Evolutionary conservation across 2,329 filamentous ascomycete genomes (phyloP), one percentile per base, ranked within the genome.

Genomic region (Alternaria metachromatica): DNA sequence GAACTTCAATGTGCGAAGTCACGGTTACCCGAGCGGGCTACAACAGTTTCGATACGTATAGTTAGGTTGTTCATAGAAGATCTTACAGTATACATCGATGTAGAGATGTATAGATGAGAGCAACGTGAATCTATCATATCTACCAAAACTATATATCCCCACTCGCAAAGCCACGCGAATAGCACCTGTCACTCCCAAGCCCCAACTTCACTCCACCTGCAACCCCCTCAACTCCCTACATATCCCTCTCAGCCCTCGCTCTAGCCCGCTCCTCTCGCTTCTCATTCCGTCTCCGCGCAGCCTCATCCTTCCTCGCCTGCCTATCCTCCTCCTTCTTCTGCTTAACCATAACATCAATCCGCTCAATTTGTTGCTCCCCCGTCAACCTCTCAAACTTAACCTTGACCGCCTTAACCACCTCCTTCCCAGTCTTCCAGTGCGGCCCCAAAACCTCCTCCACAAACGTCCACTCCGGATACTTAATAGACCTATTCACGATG

Each of bases 121-220:
- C 2, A 12, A 0, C 5, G 3, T 12, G 5, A 5, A 12, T 5
- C 5, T 2, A 28, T 28, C 6, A 11, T 28, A 2, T 2, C 11
- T 11, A 3, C 10, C 26, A 12, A 28, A 28, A 5, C 26, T 28
- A 28, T 11, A 28, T 12, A 28, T 28, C 26, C 10, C 10, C 5
- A 12, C 26, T 5, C 26, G 26, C 26, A 28, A 12, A 28, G 26
- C 10, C 26, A 28, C 26, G 30, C 30, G 13, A 37, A 37, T 7
- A 4, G 9, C 15, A 37, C 13, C 33, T 2, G 33, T 37, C 33
- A 4, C 33, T 1, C 0, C 33, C 13, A 37, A 37, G n/a, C 30
- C 30, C 4, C 6, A 8, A 9, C 33, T 15, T 2, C 3, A 33
- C 5, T 3, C 5, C 30, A 7, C 0, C 30, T 7, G 0, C 25